Conservation (phyloP, 768 basidiomycete species). For the Mycena latifolia region DNA sequence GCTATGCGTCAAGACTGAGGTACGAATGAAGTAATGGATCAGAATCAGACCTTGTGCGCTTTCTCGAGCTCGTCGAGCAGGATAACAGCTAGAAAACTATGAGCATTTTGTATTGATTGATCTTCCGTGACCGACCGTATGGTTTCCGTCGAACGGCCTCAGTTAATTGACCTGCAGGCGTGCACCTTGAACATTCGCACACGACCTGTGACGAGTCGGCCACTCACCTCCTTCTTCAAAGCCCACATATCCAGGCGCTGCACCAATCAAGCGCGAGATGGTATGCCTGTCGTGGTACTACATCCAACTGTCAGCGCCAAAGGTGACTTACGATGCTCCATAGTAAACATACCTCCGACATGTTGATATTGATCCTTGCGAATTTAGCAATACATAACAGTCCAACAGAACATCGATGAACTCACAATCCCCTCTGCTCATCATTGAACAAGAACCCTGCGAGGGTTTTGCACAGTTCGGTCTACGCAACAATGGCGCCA, state of each 20-base stretch:
- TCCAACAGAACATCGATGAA: constrained; percentile 22
- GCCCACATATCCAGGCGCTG: constrained; percentile 94
- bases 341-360: constrained; percentile 80
- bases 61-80: constrained; percentile 93
- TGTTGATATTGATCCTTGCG: constrained; percentile 88
- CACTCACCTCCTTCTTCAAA: constrained; percentile 81
- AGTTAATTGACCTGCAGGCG: constrained; percentile 74
- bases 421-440: constrained; percentile 86
- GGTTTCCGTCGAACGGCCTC: constrained; percentile 94
- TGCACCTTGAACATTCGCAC: neutral
- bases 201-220: no score
- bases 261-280: constrained; percentile 90
- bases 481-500: constrained; percentile 55
- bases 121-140: constrained; percentile 65
- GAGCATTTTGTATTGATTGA: neutral
- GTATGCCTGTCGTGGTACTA: constrained; percentile 95
- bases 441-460: constrained; percentile 93
- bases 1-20: neutral
- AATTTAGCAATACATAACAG: no score
- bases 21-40: neutral
- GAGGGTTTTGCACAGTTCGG: constrained; percentile 90
- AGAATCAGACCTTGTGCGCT: constrained; percentile 76
- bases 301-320: constrained; percentile 14
- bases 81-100: constrained; percentile 66
- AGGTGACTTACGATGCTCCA: neutral